Evolutionary conservation across 768 basidiomycete species (phyloP), one percentile per base, ranked within the genome.

Genomic region (Trametopsis cervina): DNA sequence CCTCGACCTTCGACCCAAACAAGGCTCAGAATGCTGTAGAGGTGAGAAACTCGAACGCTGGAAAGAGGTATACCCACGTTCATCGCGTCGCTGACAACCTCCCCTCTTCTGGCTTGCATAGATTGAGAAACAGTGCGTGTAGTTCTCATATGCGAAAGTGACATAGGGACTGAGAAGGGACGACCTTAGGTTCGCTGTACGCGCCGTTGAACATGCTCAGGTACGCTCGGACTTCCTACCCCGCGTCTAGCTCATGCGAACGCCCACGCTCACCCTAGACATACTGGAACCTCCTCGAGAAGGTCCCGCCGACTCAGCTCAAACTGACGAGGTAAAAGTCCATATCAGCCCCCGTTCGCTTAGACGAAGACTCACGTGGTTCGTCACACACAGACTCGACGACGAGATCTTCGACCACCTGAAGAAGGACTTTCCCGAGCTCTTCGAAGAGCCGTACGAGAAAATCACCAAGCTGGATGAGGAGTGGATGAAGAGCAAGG

Each of bases 201-300:
- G 85, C 65, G 90, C 92, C 11, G 93, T 98, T 44, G 94, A 99
- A 63, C 92, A 98, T 56, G 90, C 94, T 39, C 90, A 95, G 75
- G 92, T 89, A 44, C 52, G 78, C 63, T 33, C 25, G 21, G 39
- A 40, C 40, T n/a, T 46, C 40, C 35, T 43, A 29, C 42, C 27
- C 42, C 49, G 20, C 44, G 40, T 39, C 21, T 7, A 12, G 35
- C 4, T 4, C n/a, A 22, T 17, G 17, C 23, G 11, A n/a, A 17
- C 22, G 5, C 35, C 23, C 15, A 17, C 26, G 22, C 37, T 40
- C 27, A 50, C 42, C 27, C 13, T 56, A 97, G 89, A 92, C 92
- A 6, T 97, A 97, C 69, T 95, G 93, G 86, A 93, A 91, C 62
- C 74, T 99, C 38, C 69, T 97, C 44, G 85, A 86, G 61, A 84